A percentile compares a stretch with the other conserved stretches of the same genome.
These are phyloP conservation scores for Antonospora locustae DNA, from an alignment of 371 early-diverging fungal genomes.

Conservation along the genomic window DNA sequence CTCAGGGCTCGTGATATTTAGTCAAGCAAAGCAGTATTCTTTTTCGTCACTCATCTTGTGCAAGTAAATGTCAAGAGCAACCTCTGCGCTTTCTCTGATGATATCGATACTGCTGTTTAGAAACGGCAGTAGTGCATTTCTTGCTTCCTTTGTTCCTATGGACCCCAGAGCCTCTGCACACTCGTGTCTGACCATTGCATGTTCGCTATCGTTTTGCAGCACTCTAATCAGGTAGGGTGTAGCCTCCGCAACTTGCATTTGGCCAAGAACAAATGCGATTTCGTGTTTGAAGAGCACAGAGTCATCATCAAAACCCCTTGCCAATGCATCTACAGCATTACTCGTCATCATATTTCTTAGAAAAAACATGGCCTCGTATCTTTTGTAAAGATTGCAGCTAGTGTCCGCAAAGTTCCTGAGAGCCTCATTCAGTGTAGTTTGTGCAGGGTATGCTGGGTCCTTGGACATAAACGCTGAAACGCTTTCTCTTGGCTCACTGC, in stretches of 20 bases:
- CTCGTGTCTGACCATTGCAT: conserved; percentile 93
- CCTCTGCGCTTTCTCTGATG: conserved; percentile 80
- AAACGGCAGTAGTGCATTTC: conserved; percentile 62
- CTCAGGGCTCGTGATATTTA: too few relatives aligned
- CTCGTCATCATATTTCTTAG: conserved; percentile 67
- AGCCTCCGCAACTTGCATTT: conserved; percentile 75
- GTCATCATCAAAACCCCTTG: conserved; percentile 62
- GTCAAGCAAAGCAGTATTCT: conserved; percentile 48
- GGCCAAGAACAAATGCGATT: conserved; percentile 89
- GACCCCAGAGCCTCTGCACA: conserved; percentile 97
- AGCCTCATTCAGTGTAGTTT: conserved; percentile 70
- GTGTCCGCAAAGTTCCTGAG: conserved; percentile 61
- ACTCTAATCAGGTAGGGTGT: conserved; percentile 68
- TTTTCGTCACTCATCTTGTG: conserved; percentile 63
- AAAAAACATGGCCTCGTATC: conserved; percentile 94
- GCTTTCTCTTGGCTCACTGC: background rate
- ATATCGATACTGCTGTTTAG: conserved; percentile 66
- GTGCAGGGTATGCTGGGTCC: conserved; percentile 54
- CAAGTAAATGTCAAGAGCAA: conserved; percentile 88
- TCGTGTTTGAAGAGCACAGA: conserved; percentile 86
- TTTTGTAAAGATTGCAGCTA: conserved; percentile 64
- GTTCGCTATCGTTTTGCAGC: conserved; percentile 62
- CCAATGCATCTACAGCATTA: conserved; percentile 70
- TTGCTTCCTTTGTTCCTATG: conserved; percentile 75
- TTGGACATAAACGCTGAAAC: conserved; percentile 38